Percentiles rank a stretch among this genome's conserved stretches.
phyloP scores from a whole-genome alignment of 1,139 yeast genomes.

The Pichia sp. region DNA sequence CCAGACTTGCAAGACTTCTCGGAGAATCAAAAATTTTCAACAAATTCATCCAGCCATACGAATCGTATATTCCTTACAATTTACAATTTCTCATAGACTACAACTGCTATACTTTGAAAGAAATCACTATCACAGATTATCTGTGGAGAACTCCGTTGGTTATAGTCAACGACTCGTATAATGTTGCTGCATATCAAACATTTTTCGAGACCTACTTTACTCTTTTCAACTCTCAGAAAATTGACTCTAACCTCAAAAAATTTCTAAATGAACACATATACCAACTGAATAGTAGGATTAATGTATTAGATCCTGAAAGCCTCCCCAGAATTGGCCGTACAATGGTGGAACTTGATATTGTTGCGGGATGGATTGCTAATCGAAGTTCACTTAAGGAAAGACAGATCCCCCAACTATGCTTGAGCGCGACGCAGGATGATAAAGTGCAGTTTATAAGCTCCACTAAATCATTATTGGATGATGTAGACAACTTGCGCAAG shows the following conservation, averaged over 20 bases:
- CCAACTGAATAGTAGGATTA: conserved; percentile 12
- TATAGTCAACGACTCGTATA: conserved; percentile 7
- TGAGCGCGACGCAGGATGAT: background rate
- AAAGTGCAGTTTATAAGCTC: conserved; percentile 20
- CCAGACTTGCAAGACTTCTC: conserved; percentile 57
- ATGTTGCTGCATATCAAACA: conserved; percentile 15
- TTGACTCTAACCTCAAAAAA: conserved; percentile 18
- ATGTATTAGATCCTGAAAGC: conserved; percentile 24
- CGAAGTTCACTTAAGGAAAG: conserved; percentile 43
- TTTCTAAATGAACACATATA: conserved; percentile 16
- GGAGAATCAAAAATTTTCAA: conserved; percentile 43
- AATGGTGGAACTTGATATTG: conserved; percentile 64
- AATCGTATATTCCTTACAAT: conserved; percentile 73
- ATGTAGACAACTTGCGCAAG: conserved; percentile 53
- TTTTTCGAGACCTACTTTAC: conserved; percentile 21
- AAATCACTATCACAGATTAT: conserved; percentile 45
- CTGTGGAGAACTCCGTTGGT: conserved; percentile 42
- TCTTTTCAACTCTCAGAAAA: conserved; percentile 23
- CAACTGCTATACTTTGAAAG: conserved; percentile 80
- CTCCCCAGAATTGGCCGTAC: conserved; percentile 56
- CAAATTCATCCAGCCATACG: conserved; percentile 49
- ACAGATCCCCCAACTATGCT: conserved; percentile 27
- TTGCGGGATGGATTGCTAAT: conserved; percentile 56
- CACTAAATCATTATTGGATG: conserved; percentile 57
- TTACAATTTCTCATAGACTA: conserved; percentile 80